Conservation (phyloP, 139 green algal species). For the Nannochloris sp. region DNA sequence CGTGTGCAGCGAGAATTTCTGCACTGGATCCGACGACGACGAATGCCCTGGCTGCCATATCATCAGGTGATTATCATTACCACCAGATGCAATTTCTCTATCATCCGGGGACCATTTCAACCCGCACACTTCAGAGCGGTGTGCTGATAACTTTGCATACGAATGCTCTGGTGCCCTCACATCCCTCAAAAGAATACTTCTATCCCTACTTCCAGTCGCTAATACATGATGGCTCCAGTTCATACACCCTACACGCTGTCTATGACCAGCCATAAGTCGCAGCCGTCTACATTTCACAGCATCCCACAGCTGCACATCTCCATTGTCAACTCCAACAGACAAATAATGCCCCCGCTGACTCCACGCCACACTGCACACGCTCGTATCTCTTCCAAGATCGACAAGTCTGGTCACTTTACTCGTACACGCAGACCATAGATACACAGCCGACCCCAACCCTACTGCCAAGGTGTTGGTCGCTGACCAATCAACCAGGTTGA, state of each 20-base stretch:
- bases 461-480: conserved; percentile 87
- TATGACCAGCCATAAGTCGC: conserved; percentile 74
- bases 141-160: conserved; percentile 56
- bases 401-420: conserved; percentile 58
- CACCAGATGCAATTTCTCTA: conserved; percentile 67
- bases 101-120: conserved; percentile 77
- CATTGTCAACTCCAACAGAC: conserved; percentile 72
- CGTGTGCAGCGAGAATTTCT: conserved; percentile 46
- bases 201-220: conserved; percentile 76
- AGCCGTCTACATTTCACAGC: conserved; percentile 54
- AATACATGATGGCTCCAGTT: conserved; percentile 82
- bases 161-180: conserved; percentile 66
- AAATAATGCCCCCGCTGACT: conserved; percentile 82
- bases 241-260: conserved; percentile 65
- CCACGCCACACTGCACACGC: conserved; percentile 82
- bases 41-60: conserved; percentile 45
- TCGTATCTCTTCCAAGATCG: conserved; percentile 37
- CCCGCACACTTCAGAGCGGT: conserved; percentile 83
- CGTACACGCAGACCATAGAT: conserved; percentile 90
- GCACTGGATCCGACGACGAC: conserved; percentile 20
- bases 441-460: conserved; percentile 83
- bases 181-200: conserved; percentile 81
- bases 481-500: conserved; percentile 97
- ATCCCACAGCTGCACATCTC: conserved; percentile 81
- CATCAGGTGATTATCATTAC: conserved; percentile 81